phyloP scores from a whole-genome alignment of 2,329 filamentous ascomycete genomes.

The Orbilia quercus region DNA sequence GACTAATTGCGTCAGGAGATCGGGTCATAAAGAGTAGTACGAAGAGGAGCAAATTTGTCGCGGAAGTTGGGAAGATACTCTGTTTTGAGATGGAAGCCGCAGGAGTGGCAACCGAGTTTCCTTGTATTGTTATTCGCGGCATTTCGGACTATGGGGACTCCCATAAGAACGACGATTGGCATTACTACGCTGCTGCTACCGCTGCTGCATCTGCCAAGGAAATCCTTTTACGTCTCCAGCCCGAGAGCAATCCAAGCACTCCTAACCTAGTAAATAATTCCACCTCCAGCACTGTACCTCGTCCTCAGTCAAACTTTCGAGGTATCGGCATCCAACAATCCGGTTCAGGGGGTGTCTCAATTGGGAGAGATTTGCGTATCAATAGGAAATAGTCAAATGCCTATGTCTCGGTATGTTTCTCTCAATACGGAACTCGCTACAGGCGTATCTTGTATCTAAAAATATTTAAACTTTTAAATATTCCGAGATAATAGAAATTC shows the following conservation, averaged over 20 bases:
- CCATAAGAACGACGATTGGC: constrained; percentile 59
- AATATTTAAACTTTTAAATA: too few species aligned
- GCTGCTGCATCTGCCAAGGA: constrained; percentile 33
- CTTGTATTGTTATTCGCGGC: constrained; percentile 44
- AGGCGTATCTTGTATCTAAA: too few species aligned
- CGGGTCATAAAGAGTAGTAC: constrained; percentile 17
- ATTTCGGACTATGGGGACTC: constrained; percentile 59
- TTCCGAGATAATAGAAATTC: too few species aligned
- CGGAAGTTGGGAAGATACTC: not conserved
- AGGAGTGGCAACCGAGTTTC: constrained; percentile 15
- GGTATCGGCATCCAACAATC: constrained; percentile 15
- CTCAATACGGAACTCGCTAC: too few species aligned
- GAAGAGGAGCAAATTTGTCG: not conserved
- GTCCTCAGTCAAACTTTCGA: not conserved
- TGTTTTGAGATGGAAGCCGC: constrained; percentile 58
- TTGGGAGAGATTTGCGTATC: constrained; percentile 3
- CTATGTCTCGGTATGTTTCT: too few species aligned
- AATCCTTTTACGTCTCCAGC: constrained; percentile 22
- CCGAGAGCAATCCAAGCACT: not conserved
- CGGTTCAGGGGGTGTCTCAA: constrained; percentile 4
- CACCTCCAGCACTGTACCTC: not conserved
- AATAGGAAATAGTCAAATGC: not conserved
- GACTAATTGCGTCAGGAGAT: constrained; percentile 29
- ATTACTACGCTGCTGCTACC: constrained; percentile 55
- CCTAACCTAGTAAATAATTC: not conserved